phyloP scores from a whole-genome alignment of 1,284 basidiomycete genomes.

The Marasmius fiardii region DNA sequence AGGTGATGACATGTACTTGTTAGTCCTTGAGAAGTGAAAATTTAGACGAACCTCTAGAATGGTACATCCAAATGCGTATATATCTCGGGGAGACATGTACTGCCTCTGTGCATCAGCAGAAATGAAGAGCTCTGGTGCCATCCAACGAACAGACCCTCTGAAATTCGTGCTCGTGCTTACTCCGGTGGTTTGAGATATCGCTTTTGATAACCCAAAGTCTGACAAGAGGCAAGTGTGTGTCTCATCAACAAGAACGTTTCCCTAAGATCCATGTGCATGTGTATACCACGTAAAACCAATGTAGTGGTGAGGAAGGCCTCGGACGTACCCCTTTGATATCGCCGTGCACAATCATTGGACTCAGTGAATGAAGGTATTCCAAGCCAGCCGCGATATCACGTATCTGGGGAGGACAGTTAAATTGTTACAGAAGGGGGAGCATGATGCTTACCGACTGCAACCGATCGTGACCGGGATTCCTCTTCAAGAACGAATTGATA shows the following conservation, averaged over 20 bases:
- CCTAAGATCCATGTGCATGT: neutral
- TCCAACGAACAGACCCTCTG: neutral
- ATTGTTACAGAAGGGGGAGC: neutral
- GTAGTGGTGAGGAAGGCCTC: neutral
- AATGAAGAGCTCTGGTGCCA: neutral
- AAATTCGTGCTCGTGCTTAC: neutral
- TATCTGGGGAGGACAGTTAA: neutral
- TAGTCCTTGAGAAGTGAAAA: neutral
- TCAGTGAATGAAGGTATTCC: constrained; percentile 6
- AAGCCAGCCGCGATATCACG: constrained; percentile 5
- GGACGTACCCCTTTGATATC: constrained; percentile 11
- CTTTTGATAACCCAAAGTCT: neutral
- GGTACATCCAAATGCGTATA: constrained; percentile 12
- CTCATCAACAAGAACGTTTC: neutral
- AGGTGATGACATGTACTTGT: neutral
- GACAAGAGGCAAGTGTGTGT: neutral
- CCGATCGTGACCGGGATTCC: constrained; percentile 3
- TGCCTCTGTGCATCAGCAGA: neutral
- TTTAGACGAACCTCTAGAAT: constrained; percentile 11
- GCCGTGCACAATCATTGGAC: constrained; percentile 6
- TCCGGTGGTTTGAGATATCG: neutral
- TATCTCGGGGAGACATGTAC: neutral
- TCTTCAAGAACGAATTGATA: constrained; percentile 7
- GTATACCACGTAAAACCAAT: neutral
- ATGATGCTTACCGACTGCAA: neutral